Percentiles rank a stretch among this genome's conserved stretches.
phyloP scores from a whole-genome alignment of 2,329 filamentous ascomycete species.

The Fusarium hainanense region DNA sequence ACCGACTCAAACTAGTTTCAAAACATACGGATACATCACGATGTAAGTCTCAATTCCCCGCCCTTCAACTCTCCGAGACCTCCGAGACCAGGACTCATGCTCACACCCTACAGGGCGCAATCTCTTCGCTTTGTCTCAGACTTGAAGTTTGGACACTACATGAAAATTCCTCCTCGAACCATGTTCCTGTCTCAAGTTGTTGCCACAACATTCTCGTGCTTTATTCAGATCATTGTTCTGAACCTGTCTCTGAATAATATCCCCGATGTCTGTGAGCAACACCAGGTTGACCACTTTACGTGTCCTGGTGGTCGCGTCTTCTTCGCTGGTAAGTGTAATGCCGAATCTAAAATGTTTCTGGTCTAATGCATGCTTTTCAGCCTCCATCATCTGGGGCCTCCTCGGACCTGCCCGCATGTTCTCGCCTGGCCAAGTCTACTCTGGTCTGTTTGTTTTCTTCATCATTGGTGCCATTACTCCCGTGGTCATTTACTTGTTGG shows the following conservation, averaged over 20 bases:
- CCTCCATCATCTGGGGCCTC: slow-evolving; percentile 75
- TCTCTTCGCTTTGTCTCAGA: slow-evolving; percentile 73
- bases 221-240: slow-evolving; percentile 73
- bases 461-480: slow-evolving; percentile 65
- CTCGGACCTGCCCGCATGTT: slow-evolving; percentile 73
- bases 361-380: slow-evolving; percentile 43
- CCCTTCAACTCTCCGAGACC: not conserved
- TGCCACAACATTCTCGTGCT: slow-evolving; percentile 73
- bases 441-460: slow-evolving; percentile 70
- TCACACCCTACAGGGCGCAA: slow-evolving; percentile 58
- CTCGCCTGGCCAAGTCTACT: slow-evolving; percentile 71
- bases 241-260: slow-evolving; percentile 72
- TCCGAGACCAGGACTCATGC: not conserved
- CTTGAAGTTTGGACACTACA: slow-evolving; percentile 78
- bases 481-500: slow-evolving; percentile 61
- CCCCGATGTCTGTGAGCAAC: slow-evolving; percentile 68
- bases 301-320: slow-evolving; percentile 73
- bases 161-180: slow-evolving; percentile 74
- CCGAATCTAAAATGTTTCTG: not conserved
- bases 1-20: slow-evolving; percentile 59
- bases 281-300: slow-evolving; percentile 68
- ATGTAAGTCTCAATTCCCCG: slow-evolving; percentile 53
- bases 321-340: slow-evolving; percentile 62
- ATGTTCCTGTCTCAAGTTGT: slow-evolving; percentile 75
- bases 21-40: slow-evolving; percentile 71